These are phyloP conservation scores for Pyropia haitanensis DNA, from an alignment of 23 red algal genomes.

Conservation along the genomic window DNA sequence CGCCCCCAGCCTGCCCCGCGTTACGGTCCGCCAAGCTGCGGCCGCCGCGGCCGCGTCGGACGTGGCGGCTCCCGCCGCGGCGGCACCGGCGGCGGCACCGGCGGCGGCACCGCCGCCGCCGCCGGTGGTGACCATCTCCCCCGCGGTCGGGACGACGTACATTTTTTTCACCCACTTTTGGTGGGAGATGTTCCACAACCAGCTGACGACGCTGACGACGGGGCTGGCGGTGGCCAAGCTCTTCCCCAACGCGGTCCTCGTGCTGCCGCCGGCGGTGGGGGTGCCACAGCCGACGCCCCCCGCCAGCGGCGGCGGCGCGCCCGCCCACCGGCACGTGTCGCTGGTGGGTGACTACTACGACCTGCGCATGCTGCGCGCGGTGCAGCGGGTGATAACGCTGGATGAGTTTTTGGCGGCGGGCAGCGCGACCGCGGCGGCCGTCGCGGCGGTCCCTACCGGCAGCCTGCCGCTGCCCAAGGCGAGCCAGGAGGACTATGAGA, in stretches of 20 bases:
- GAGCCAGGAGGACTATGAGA: conserved; percentile 48
- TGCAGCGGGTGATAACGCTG: conserved; percentile 29
- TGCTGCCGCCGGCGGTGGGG: conserved; percentile 11
- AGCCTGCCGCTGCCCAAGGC: conserved; percentile 32
- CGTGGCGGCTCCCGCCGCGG: no score
- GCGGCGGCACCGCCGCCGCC: no score
- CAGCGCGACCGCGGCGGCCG: neutral
- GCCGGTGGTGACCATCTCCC: no score
- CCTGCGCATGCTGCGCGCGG: conserved; percentile 10
- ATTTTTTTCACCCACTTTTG: conserved; percentile 39
- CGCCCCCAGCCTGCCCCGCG: no score
- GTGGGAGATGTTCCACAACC: conserved; percentile 57
- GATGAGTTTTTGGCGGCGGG: conserved; percentile 22
- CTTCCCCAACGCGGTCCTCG: conserved; percentile 17
- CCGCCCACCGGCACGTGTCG: conserved; percentile 7
- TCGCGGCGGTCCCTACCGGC: conserved; percentile 15
- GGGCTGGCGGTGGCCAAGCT: conserved; percentile 21
- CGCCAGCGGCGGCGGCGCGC: neutral
- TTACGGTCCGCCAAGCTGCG: no score
- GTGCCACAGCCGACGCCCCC: conserved; percentile 5
- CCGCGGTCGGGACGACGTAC: conserved; percentile 21
- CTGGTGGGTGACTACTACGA: conserved; percentile 52
- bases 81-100: no score
- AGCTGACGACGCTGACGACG: conserved; percentile 36
- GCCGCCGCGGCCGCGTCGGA: no score